These are phyloP conservation scores for Candolleomyces aberdarensis DNA, from an alignment of 768 basidiomycete species.

Conservation along the genomic window DNA sequence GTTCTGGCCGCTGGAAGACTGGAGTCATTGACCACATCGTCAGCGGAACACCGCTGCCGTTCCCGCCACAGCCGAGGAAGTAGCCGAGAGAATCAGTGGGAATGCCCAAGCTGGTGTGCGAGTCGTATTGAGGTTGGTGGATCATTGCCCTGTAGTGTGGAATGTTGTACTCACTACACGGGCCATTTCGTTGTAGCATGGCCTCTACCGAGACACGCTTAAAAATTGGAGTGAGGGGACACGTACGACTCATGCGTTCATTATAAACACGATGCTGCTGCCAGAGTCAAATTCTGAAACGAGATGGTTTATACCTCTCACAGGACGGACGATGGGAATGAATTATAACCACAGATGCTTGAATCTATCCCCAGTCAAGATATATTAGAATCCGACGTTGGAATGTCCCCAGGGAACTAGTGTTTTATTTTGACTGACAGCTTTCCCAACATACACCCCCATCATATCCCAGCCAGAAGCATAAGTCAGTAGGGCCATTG, in stretches of 20 bases:
- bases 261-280: conserved; percentile 45
- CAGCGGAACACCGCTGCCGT: conserved; percentile 55
- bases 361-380: too few species aligned
- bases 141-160: neutral
- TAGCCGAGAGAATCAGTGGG: conserved; percentile 51
- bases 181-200: conserved; percentile 32
- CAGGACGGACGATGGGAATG: too few species aligned
- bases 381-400: too few species aligned
- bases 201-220: conserved; percentile 57
- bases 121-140: conserved; percentile 63
- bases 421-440: too few species aligned
- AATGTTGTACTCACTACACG: neutral
- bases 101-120: conserved; percentile 61
- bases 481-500: too few species aligned
- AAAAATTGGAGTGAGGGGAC: conserved; percentile 39
- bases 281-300: conserved; percentile 41
- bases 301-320: too few species aligned
- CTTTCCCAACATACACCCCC: too few species aligned
- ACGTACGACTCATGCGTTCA: conserved; percentile 27
- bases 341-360: too few species aligned
- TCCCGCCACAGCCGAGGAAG: conserved; percentile 57
- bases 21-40: conserved; percentile 66
- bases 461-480: too few species aligned
- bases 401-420: too few species aligned
- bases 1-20: conserved; percentile 51